Conservation (phyloP, 148 eudicot species). For the Chenopodium album region DNA sequence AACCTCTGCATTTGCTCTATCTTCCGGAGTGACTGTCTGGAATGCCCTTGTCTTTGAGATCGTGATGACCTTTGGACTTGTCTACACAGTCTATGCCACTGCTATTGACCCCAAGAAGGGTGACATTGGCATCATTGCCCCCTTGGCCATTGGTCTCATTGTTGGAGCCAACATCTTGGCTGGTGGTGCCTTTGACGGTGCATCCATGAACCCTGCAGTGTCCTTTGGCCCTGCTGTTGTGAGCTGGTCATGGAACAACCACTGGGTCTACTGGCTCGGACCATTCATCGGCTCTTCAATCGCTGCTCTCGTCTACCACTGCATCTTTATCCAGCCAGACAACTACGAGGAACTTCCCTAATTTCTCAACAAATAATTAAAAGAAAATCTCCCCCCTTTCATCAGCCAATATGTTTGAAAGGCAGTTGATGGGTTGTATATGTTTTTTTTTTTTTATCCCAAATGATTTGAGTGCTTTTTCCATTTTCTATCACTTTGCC, state of each 20-base stretch:
- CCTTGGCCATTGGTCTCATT: constrained; percentile 75
- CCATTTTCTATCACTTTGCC: constrained; percentile 15
- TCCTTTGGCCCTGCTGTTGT: constrained; percentile 88
- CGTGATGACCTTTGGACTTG: constrained; percentile 87
- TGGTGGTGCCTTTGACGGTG: constrained; percentile 87
- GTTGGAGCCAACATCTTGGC: constrained; percentile 89
- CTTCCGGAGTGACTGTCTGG: constrained; percentile 62
- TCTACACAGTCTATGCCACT: constrained; percentile 81
- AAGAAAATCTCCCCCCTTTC: background rate
- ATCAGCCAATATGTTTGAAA: constrained; percentile 10
- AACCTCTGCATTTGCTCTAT: constrained; percentile 75
- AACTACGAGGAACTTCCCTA: constrained; percentile 62
- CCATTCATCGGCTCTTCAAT: constrained; percentile 64
- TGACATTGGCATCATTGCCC: constrained; percentile 71
- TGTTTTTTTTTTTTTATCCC: background rate
- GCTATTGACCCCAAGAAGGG: constrained; percentile 87
- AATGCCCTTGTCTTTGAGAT: constrained; percentile 83
- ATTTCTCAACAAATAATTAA: constrained; percentile 30
- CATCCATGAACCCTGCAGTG: constrained; percentile 91
- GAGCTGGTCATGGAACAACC: constrained; percentile 80
- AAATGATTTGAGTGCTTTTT: constrained; percentile 22
- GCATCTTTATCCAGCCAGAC: constrained; percentile 48
- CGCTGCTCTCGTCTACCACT: constrained; percentile 61
- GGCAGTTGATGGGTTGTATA: constrained; percentile 18
- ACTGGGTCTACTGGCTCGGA: constrained; percentile 93